Conservation (phyloP, 768 basidiomycete species). For the Amanita exitialis region DNA sequence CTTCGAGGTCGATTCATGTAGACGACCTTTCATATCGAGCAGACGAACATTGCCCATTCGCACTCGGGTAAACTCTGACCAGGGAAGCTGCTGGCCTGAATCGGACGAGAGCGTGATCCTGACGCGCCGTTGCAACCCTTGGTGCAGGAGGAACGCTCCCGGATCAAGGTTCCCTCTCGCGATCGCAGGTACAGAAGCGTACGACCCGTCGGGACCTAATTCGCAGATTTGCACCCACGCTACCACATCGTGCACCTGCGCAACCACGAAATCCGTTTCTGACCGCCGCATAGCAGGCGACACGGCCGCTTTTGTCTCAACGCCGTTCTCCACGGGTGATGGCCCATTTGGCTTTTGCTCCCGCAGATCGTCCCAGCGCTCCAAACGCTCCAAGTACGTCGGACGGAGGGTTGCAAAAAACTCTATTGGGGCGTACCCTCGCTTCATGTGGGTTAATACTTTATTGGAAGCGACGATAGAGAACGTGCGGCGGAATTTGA, state of each 20-base stretch:
- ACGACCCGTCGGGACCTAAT: slow-evolving; percentile 75
- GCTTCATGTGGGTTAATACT: slow-evolving; percentile 59
- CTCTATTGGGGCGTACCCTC: slow-evolving; percentile 79
- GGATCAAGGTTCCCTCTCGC: slow-evolving; percentile 68
- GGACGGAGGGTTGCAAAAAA: slow-evolving; percentile 80
- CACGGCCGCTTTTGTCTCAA: slow-evolving; percentile 30
- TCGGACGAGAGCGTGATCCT: slow-evolving; percentile 71
- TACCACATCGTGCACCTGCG: slow-evolving; percentile 86
- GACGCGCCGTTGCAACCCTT: slow-evolving; percentile 86
- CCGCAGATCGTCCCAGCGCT: slow-evolving; percentile 89
- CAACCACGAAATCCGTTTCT: slow-evolving; percentile 83
- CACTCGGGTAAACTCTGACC: slow-evolving; percentile 70
- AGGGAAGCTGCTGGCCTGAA: slow-evolving; percentile 84
- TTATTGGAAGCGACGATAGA: slow-evolving; percentile 68
- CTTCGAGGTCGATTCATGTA: slow-evolving; percentile 71
- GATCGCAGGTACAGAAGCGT: slow-evolving; percentile 74
- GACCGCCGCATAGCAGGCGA: slow-evolving; percentile 81
- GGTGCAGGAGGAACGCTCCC: slow-evolving; percentile 82
- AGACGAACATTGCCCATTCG: slow-evolving; percentile 78
- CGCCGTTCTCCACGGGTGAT: slow-evolving; percentile 22
- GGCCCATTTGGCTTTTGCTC: slow-evolving; percentile 52
- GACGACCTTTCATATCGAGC: slow-evolving; percentile 72
- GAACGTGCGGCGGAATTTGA: slow-evolving; percentile 79
- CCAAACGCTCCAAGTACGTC: slow-evolving; percentile 80
- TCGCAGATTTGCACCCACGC: slow-evolving; percentile 83